A percentile compares a stretch with the other conserved stretches of the same genome.
These are phyloP conservation scores for Pneumocystis canis DNA, from an alignment of 1,139 yeast species.

Conservation along the genomic window DNA sequence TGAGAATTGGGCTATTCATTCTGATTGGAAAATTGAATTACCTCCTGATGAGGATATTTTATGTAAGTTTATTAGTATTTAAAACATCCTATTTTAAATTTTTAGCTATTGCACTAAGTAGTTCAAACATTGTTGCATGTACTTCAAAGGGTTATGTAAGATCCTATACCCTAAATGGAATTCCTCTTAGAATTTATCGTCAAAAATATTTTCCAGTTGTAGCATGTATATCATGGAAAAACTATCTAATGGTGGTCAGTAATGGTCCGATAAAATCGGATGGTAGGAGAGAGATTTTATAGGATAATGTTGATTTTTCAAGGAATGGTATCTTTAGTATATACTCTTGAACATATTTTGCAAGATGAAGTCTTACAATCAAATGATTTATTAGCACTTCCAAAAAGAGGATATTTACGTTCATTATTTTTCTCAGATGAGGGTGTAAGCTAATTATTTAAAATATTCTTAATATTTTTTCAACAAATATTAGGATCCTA, in stretches of 20 bases:
- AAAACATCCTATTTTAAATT: background rate
- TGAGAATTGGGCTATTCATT: slow-evolving; percentile 20
- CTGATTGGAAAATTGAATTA: slow-evolving; percentile 25
- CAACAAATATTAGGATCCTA: slow-evolving; percentile 50
- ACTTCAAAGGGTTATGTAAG: slow-evolving; percentile 46
- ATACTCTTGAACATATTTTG: slow-evolving; percentile 27
- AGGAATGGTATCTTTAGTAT: slow-evolving; percentile 20
- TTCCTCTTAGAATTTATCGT: slow-evolving; percentile 37
- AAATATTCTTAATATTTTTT: background rate
- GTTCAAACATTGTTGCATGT: slow-evolving; percentile 36
- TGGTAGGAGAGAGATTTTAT: slow-evolving; percentile 4
- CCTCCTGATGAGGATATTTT: slow-evolving; percentile 12
- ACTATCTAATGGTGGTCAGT: slow-evolving; percentile 32
- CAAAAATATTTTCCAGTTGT: slow-evolving; percentile 38
- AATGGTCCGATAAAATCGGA: slow-evolving; percentile 15
- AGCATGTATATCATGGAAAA: slow-evolving; percentile 38
- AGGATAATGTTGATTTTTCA: background rate
- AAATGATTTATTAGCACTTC: slow-evolving; percentile 26
- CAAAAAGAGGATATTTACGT: slow-evolving; percentile 22
- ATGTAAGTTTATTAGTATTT: background rate
- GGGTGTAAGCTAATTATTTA: slow-evolving; percentile 24
- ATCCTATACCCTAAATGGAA: slow-evolving; percentile 40
- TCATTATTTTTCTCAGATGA: slow-evolving; percentile 69
- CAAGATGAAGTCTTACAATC: slow-evolving; percentile 28
- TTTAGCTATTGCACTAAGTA: slow-evolving; percentile 36